phyloP scores from a whole-genome alignment of 2,329 filamentous ascomycete species.

The Fusarium odoratissimum region DNA sequence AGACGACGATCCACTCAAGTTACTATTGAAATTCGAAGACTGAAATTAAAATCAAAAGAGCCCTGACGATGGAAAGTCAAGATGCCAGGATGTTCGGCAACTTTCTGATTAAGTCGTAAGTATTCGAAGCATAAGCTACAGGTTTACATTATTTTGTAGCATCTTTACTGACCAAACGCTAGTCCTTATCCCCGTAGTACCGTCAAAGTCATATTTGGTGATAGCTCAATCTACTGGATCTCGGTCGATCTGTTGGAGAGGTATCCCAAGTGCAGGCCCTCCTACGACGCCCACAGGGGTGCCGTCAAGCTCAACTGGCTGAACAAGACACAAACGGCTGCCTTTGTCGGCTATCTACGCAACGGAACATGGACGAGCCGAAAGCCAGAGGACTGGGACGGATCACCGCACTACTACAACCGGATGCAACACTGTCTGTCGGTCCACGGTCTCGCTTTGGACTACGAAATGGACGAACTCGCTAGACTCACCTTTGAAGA shows the following conservation, averaged over 20 bases:
- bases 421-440: background rate
- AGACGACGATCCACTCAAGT: accelerated
- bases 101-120: background rate
- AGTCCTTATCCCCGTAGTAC: background rate
- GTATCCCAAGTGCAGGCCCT: background rate
- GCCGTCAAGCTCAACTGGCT: background rate
- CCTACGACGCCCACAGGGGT: background rate
- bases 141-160: background rate
- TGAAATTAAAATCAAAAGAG: background rate
- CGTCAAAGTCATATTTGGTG: background rate
- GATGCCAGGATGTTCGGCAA: too few relatives aligned
- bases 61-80: background rate
- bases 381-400: background rate
- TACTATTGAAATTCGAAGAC: too few relatives aligned
- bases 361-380: background rate
- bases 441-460: background rate
- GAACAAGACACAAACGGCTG: background rate
- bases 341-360: background rate
- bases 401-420: background rate
- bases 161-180: background rate
- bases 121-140: background rate
- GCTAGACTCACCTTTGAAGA: background rate
- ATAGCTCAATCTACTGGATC: background rate
- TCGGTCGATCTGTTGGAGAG: background rate
- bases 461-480: background rate